Base-by-base conservation (phyloP, 163 green algal species). In the Scenedesmus sp. region DNA sequence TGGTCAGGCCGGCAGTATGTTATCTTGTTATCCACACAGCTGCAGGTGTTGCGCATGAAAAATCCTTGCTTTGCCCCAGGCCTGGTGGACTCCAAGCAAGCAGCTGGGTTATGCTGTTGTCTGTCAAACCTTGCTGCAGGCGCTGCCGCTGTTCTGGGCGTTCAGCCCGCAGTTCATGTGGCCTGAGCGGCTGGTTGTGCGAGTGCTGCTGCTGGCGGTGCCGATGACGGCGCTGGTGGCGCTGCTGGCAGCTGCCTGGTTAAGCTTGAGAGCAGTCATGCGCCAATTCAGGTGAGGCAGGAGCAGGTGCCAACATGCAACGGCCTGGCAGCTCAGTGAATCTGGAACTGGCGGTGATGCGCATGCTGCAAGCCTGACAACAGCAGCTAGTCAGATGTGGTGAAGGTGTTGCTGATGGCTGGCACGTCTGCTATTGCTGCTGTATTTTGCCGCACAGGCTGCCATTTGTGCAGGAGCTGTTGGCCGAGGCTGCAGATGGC, bases 181-280 rank as follows among this genome's bases (percentile, higher is more conserved):
- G 88, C 59, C 73, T 86, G 77, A 76, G 26, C 2, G 23, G 0
- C 52, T 88, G 5, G 60, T 77, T 55, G 77, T 76, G 34, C 88
- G 64, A 8, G 26, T 77, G 15, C 57, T 91, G 59, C 77, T 91
- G 8, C 20, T 91, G 13, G 77, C 59, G 23, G 60, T 82, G 59
- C 88, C 88, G 7, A 6, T 55, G 67, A 87, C 91, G 3, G 79
- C 46, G 60, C 92, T 74, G 87, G 85, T 91, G 82, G 85, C 74
- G 56, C 87, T 92, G 54, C 79, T 91, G 13, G 56, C 93, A n/a
- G 82, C 66, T 54, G 73, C 70, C 8, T 95, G 94, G 66, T 54
- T 67, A 57, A 91, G 54, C 79, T 74, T 94, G 67, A 57, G 77
- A 9, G 67, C 82, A 62, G 89, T 91, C 18, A 77, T 91, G 81